Evolutionary conservation across 768 basidiomycete genomes (phyloP).

Genomic region (Tulasnella sp.): DNA sequence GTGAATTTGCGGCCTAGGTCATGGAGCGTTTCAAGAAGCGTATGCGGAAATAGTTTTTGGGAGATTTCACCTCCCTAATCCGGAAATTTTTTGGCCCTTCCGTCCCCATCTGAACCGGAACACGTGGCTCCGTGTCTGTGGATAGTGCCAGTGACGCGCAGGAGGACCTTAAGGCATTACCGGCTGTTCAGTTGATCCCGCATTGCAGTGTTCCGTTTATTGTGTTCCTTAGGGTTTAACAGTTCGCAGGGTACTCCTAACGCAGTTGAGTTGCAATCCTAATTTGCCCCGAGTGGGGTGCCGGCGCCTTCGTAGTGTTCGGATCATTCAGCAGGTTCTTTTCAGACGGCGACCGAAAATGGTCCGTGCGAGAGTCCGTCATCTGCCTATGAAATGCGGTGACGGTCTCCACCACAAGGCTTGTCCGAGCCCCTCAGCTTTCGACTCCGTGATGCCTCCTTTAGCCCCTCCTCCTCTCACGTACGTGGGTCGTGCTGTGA

Average conservation of each 20-base stretch:
- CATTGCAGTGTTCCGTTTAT: not conserved
- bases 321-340: not conserved
- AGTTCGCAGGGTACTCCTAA: not conserved
- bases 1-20: constrained; percentile 53
- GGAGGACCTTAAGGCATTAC: not conserved
- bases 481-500: constrained; percentile 8
- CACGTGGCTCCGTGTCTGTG: not conserved
- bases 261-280: not conserved
- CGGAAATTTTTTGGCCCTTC: not conserved
- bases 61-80: not conserved
- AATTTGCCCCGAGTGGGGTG: not conserved
- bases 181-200: not conserved
- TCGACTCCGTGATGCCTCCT: not conserved
- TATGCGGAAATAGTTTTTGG: constrained; percentile 52
- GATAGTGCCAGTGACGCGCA: not conserved
- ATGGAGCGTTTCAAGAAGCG: constrained; percentile 99
- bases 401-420: not conserved
- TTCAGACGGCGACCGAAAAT: constrained; percentile 4
- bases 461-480: not conserved
- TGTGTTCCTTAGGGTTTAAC: not conserved
- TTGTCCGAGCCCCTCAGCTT: not conserved
- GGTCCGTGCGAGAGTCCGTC: not conserved
- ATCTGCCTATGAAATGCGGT: not conserved
- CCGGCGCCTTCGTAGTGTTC: not conserved
- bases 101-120: not conserved